Base-by-base conservation (phyloP, 345 rosid species). In the Euphorbia peplus region DNA sequence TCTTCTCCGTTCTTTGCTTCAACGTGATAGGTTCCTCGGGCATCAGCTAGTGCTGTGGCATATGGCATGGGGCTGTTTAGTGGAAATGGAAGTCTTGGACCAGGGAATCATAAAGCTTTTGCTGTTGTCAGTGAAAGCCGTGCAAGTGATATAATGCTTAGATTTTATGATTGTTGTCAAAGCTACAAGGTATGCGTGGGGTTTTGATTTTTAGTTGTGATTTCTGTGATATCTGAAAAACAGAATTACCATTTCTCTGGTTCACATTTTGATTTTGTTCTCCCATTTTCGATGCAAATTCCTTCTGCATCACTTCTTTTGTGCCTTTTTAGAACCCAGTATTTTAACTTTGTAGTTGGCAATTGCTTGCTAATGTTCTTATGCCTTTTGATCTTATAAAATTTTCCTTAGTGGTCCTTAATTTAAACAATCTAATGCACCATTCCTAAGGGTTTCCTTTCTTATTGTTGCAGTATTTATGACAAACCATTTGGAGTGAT, bases 11-110 rank as follows among this genome's bases (percentile, higher is more conserved):
- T 67, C 69, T 65, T 60, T 63, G 44, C 59, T 48, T 30, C 56
- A 63, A 39, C 51, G 55, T 56, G 63, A 61, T 76, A 95, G 99
- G 81, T 95, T 81, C 96, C 96, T 71, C 84, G 93, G 66, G 95
- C 98, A 54, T 87, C 99, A 68, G 93, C 99, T 22, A 90, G 98
- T 82, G 98, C 97, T 56, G 93, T 95, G 75, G 98, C 99, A 12
- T 95, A 91, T 84, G 99, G 99, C 70, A 86, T 92, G 88, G 98
- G 99, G 32, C 82, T 92, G n/a, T 87, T 95, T 65, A 85, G 83
- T 6, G 92, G 71, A 73, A 92, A 70, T 76, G 99, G 98, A 74
- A 74, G 73, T 73, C 86, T 95, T 35, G 98, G 99, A 70, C 93
- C 84, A 14, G 99, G 87, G 29, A 76, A 76, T 21, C 86, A 92